Evolutionary conservation across 208 protist species (phyloP).

Genomic region (Novymonas esmeraldas): DNA sequence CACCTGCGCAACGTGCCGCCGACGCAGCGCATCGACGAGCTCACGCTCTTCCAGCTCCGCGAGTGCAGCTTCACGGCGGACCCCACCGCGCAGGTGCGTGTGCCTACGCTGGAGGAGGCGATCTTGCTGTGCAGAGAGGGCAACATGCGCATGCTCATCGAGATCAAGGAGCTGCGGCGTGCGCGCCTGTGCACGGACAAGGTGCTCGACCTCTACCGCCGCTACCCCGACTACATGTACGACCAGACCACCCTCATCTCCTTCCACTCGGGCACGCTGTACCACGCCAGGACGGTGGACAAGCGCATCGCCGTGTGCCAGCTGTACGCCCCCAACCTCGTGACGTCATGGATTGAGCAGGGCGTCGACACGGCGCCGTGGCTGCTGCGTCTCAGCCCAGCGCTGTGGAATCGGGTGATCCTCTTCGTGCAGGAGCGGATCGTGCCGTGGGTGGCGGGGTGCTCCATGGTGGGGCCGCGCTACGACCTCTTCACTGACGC

Average conservation of each 20-base stretch:
- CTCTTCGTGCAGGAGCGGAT: slow-evolving; percentile 56
- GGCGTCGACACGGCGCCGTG: slow-evolving; percentile 33
- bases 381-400: slow-evolving; percentile 53
- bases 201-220: slow-evolving; percentile 78
- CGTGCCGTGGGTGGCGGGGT: slow-evolving; percentile 75
- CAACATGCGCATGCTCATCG: slow-evolving; percentile 84
- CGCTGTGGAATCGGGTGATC: slow-evolving; percentile 48
- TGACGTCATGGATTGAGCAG: slow-evolving; percentile 39
- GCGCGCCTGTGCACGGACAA: slow-evolving; percentile 70
- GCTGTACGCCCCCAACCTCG: slow-evolving; percentile 53
- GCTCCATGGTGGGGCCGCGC: slow-evolving; percentile 77
- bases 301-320: slow-evolving; percentile 74
- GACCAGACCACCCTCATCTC: slow-evolving; percentile 87
- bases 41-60: slow-evolving; percentile 79
- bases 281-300: slow-evolving; percentile 71
- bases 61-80: slow-evolving; percentile 61
- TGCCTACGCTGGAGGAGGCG: slow-evolving; percentile 88
- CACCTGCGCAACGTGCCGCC: slow-evolving; percentile 48
- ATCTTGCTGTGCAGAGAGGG: slow-evolving; percentile 81
- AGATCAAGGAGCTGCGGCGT: slow-evolving; percentile 78
- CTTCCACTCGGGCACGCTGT: slow-evolving; percentile 73
- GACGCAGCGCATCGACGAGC: slow-evolving; percentile 63
- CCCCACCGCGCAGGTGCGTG: slow-evolving; percentile 65
- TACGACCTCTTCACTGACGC: slow-evolving; percentile 59
- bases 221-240: slow-evolving; percentile 90